A percentile compares a stretch with the other conserved stretches of the same genome.
These are phyloP conservation scores for Fraxinus quadrangulata DNA, from an alignment of 257 asterid genomes.

Conservation along the genomic window DNA sequence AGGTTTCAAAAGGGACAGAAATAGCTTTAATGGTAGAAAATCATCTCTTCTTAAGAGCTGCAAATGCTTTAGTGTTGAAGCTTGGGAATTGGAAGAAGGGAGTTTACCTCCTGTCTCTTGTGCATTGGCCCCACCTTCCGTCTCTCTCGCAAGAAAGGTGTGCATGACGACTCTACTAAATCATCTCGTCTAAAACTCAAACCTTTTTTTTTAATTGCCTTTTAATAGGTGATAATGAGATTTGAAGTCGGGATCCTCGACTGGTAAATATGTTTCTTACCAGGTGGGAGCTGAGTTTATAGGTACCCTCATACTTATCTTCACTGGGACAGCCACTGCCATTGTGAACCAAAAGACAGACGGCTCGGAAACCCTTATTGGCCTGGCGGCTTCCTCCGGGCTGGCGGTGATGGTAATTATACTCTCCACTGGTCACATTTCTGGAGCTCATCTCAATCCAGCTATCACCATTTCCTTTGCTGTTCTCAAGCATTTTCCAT, in stretches of 20 bases:
- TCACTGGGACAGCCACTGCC: constrained; percentile 71
- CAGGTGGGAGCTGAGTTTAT: constrained; percentile 93
- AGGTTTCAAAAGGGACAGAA: constrained; percentile 43
- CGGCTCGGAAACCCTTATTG: constrained; percentile 71
- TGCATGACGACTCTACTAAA: no score
- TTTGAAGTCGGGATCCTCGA: not conserved
- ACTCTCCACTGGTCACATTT: constrained; percentile 88
- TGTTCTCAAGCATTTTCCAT: constrained; percentile 80
- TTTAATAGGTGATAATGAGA: no score
- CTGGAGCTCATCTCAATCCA: constrained; percentile 97
- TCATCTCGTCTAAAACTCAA: no score
- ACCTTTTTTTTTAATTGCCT: no score
- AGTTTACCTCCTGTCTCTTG: constrained; percentile 58
- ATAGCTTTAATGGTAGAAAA: constrained; percentile 27
- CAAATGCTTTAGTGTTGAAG: constrained; percentile 60
- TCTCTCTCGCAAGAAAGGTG: constrained; percentile 79
- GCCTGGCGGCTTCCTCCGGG: constrained; percentile 70
- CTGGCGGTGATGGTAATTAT: constrained; percentile 87
- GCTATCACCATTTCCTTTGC: constrained; percentile 84
- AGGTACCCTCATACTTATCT: constrained; percentile 73
- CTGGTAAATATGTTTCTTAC: not conserved
- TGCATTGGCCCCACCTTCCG: constrained; percentile 63
- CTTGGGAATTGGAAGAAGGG: constrained; percentile 71
- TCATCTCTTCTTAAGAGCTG: constrained; percentile 58
- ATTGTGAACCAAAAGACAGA: constrained; percentile 72